These are phyloP conservation scores for Pinguiococcus pyrenoidosus DNA, from an alignment of 108 stramenopile genomes.

Conservation along the genomic window DNA sequence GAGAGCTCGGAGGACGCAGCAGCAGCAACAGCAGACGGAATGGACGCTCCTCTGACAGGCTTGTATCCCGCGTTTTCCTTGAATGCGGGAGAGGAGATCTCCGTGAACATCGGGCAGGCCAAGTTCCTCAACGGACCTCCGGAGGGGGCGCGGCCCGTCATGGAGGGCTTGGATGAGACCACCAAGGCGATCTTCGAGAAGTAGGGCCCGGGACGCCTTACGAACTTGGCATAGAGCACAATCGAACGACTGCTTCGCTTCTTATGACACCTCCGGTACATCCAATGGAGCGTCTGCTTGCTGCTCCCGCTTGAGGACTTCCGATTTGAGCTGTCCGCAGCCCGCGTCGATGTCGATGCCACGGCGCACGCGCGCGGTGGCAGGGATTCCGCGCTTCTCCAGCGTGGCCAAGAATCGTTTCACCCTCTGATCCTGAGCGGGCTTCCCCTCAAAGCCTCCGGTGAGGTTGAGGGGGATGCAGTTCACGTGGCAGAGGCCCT, in stretches of 20 bases:
- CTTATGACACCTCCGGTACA: no score
- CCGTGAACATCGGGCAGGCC: not conserved
- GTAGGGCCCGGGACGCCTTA: no score
- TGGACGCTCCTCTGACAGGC: no score
- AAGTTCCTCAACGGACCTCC: no score
- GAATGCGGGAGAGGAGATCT: constrained; percentile 3
- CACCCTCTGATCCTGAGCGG: constrained; percentile 42
- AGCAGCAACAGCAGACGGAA: no score
- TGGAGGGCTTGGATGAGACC: no score
- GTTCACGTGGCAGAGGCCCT: constrained; percentile 65
- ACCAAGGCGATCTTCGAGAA: no score
- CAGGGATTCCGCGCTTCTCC: constrained; percentile 38
- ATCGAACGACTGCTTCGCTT: no score
- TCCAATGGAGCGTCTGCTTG: constrained; percentile 34
- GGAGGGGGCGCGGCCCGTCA: no score
- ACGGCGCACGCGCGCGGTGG: constrained; percentile 76
- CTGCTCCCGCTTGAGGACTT: constrained; percentile 44
- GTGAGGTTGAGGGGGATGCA: constrained; percentile 93
- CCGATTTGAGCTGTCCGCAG: constrained; percentile 80
- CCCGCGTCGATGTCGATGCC: constrained; percentile 96
- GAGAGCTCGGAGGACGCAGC: not conserved
- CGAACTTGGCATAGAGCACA: no score
- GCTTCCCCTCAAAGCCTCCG: constrained; percentile 55
- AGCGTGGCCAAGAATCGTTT: constrained; percentile 36
- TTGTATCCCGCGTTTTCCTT: constrained; percentile 21